Evolutionary conservation across 768 basidiomycete species (phyloP).

Genomic region (Pulveroboletus sp.): DNA sequence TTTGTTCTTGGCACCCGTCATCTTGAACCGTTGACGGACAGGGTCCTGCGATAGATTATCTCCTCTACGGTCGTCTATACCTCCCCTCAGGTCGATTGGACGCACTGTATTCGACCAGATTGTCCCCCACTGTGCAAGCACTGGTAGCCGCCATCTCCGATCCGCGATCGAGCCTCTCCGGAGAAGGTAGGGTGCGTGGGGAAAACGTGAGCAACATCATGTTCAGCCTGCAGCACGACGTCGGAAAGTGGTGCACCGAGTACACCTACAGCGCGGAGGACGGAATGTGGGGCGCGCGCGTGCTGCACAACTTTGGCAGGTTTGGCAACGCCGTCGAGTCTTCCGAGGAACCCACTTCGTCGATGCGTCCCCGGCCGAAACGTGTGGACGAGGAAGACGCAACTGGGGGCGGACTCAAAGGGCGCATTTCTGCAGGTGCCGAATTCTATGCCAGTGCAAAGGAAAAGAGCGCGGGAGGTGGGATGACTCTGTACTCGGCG

Average conservation of each 20-base stretch:
- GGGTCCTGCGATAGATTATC: conserved; percentile 60
- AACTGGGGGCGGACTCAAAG: conserved; percentile 85
- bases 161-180: conserved; percentile 48
- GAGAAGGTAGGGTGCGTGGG: conserved; percentile 39
- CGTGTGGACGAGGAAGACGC: conserved; percentile 95
- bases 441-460: conserved; percentile 93
- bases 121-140: conserved; percentile 75
- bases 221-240: conserved; percentile 86
- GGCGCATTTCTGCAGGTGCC: conserved; percentile 87
- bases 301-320: conserved; percentile 90
- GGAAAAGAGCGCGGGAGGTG: conserved; percentile 89
- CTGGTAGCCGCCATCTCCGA: conserved; percentile 86
- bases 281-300: conserved; percentile 84
- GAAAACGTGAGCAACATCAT: conserved; percentile 65
- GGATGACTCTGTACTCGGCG: background rate
- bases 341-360: conserved; percentile 32
- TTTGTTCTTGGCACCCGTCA: background rate
- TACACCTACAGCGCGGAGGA: conserved; percentile 95
- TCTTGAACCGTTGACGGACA: conserved; percentile 21
- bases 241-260: conserved; percentile 89
- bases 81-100: conserved; percentile 86
- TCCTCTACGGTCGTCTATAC: conserved; percentile 89
- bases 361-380: conserved; percentile 43
- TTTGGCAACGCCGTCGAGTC: conserved; percentile 40
- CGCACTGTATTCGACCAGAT: conserved; percentile 80